Evolutionary conservation across 352 stramenopile genomes (phyloP), one percentile per base, ranked within the genome.

Genomic region (Phytophthora melonis): DNA sequence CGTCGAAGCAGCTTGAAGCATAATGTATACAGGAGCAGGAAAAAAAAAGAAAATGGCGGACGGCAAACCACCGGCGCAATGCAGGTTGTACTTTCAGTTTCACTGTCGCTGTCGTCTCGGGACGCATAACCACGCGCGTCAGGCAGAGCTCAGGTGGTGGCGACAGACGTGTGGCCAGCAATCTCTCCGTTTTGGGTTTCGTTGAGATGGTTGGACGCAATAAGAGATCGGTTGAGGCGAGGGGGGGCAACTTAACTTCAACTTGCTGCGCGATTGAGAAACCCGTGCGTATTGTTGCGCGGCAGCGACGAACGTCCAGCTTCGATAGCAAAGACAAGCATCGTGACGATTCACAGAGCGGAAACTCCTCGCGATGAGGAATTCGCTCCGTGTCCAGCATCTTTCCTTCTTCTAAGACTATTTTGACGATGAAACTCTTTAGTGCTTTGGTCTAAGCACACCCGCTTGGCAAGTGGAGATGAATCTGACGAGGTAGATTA

Each of bases 91-190:
- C 16, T 18, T 16, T 23, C 43, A 50, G 43, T 50, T 50, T 50
- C 43, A 50, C 43, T n/a, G 3, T 32, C 27, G 27, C 27, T 32
- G 27, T 32, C 27, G 27, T 32, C 27, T 32, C 27, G 27, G 27
- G 16, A 50, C 34, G 34, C 34, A 41, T 41, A 41, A 16, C 43
- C n/a, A 50, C 43, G n/a, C 43, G 43, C 43, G 16, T 11, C 43
- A 21, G 4, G n/a, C 14, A 50, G 7, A 10, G 43, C 43, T 50
- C 43, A 50, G 16, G 34, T 41, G 8, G 43, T 50, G 43, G 43
- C 16, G 43, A 50, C 43, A 50, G 43, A 50, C 43, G 43, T 50
- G 43, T 50, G 43, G 43, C 43, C 43, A 50, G 43, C 43, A 41
- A 47, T 18, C 39, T 18, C 16, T 50, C 43, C 11, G 43, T 50